Base-by-base conservation (phyloP, 2,329 filamentous ascomycete genomes). In the Pestalotiopsis sp. region DNA sequence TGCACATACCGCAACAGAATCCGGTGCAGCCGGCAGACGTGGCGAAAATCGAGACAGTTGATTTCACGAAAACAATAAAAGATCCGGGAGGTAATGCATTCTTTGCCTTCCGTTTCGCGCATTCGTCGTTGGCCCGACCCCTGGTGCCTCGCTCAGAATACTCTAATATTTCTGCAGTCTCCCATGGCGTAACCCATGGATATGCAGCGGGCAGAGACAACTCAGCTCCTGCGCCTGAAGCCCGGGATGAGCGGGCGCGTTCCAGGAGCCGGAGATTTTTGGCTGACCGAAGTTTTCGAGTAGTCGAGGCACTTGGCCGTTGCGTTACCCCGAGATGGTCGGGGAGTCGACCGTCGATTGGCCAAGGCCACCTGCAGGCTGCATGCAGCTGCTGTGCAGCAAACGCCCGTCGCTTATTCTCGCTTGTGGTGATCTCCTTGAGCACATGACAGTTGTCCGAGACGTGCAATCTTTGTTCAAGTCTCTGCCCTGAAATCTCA, bases 221-320 rank as follows among this genome's bases (percentile, higher is more conserved):
- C 38, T 66, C 64, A 66, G 55, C 52, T 44, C 24, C 24, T 59
- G 64, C 52, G 17, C 26, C 64, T 65, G 40, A 4, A 59, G n/a
- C 3, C 57, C 20, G 24, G 35, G 35, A 55, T 14, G 10, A 39
- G 39, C 14, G 17, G n/a, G 55, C 64, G 64, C 55, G 17, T 24
- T 38, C 17, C 14, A 17, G 64, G 20, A 39, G n/a, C 52, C 55
- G 52, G 55, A 2, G n/a, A 22, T 14, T 3, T 66, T 44, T 66
- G 64, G 55, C 40, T 66, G 64, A 55, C 39, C 24, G 30, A 26
- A 11, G 24, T 39, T 13, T n/a, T 65, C 44, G 62, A 65, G 44
- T 65, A 22, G 38, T 52, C n/a, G 22, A 17, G 38, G 61, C 11
- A 64, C 61, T 24, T 20, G 48, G 40, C 60, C 58, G 58, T 52